Percentiles rank a stretch among this genome's conserved stretches.
Evolutionary conservation across 495 filamentous ascomycete species (phyloP).

Genomic region (Cenococcum geophilum): DNA sequence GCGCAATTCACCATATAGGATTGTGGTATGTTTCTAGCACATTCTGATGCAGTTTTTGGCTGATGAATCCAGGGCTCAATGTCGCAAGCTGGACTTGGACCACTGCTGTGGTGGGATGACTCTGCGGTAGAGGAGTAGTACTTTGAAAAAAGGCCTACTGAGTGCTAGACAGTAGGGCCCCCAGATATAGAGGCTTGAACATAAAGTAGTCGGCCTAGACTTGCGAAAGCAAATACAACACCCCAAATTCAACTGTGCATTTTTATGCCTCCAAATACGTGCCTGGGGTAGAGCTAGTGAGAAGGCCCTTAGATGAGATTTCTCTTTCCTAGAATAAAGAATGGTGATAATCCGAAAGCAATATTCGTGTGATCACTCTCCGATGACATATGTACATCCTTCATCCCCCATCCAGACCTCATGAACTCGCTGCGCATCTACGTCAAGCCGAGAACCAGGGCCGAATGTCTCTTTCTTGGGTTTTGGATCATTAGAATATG

Average conservation of each 20-base stretch:
- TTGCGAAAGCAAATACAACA: too few species aligned
- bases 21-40: constrained; percentile 47
- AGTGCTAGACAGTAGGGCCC: background rate
- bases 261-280: too few species aligned
- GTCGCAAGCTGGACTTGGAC: constrained; percentile 24
- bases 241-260: too few species aligned
- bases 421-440: constrained; percentile 63
- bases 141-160: background rate
- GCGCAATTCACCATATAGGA: constrained; percentile 58
- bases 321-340: too few species aligned
- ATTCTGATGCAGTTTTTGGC: background rate
- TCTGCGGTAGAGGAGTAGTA: background rate
- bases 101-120: constrained; percentile 28
- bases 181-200: background rate
- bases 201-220: too few species aligned
- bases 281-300: too few species aligned
- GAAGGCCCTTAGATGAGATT: too few species aligned
- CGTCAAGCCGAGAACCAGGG: constrained; percentile 65
- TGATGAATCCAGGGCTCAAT: constrained; percentile 28
- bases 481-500: constrained; percentile 60
- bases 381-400: constrained; percentile 83
- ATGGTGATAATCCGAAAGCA: background rate
- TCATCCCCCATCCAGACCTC: constrained; percentile 77
- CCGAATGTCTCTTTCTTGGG: constrained; percentile 62
- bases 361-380: constrained; percentile 48